Evolutionary conservation across 768 basidiomycete species (phyloP).

Genomic region (Leccinum aurantiacum): DNA sequence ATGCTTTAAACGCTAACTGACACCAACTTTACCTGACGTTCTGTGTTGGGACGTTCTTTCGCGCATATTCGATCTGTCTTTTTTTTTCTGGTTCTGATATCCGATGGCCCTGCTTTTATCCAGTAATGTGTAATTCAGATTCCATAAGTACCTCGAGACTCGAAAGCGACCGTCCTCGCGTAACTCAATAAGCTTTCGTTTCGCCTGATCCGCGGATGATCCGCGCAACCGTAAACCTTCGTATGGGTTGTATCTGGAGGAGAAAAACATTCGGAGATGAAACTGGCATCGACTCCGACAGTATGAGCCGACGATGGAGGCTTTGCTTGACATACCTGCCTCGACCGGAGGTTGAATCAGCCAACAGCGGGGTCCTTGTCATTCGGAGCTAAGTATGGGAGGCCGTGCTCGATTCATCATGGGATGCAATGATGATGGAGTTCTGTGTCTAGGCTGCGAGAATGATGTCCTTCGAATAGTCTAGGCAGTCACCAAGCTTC

Average conservation of each 20-base stretch:
- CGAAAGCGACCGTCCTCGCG: slow-evolving; percentile 7
- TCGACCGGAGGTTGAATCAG: not conserved
- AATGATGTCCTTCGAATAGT: not conserved
- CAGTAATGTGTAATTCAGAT: slow-evolving; percentile 12
- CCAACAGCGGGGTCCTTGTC: not conserved
- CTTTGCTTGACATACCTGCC: not conserved
- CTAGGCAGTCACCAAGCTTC: not conserved
- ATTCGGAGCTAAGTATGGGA: not conserved
- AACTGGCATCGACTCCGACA: slow-evolving; percentile 27
- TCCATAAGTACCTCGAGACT: slow-evolving; percentile 3
- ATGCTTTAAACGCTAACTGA: slow-evolving; percentile 33
- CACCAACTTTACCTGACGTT: slow-evolving; percentile 18
- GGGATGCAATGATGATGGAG: not conserved
- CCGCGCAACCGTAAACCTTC: slow-evolving; percentile 28
- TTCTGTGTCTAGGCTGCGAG: not conserved
- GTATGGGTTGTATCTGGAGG: not conserved
- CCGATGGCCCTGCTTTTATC: slow-evolving; percentile 6
- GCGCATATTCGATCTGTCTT: slow-evolving; percentile 4
- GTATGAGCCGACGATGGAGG: not conserved
- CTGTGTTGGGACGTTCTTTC: slow-evolving; percentile 6
- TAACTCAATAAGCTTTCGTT: slow-evolving; percentile 13
- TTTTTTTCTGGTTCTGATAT: slow-evolving; percentile 6
- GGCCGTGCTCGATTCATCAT: not conserved
- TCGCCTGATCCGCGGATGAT: slow-evolving; percentile 26
- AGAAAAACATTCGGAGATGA: slow-evolving; percentile 28